These are phyloP conservation scores for Domatiomyces globalis DNA, from an alignment of 2,329 filamentous ascomycete genomes.

Conservation along the genomic window DNA sequence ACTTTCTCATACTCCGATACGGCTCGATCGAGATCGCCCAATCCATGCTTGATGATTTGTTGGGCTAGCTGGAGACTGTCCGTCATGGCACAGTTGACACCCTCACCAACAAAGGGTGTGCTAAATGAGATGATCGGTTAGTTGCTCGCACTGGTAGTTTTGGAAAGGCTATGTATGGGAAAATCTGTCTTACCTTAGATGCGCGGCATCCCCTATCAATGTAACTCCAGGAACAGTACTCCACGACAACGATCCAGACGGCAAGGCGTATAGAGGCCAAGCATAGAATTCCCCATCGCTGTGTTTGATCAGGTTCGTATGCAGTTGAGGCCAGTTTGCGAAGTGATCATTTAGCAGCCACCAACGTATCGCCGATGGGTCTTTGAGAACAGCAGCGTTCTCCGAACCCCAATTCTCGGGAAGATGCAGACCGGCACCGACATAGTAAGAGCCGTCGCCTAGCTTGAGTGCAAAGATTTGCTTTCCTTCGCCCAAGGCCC, in stretches of 20 bases:
- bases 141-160: background rate
- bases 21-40: conserved; percentile 10
- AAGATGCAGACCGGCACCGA: conserved; percentile 3
- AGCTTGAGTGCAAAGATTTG: conserved; percentile 15
- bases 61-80: conserved; percentile 15
- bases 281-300: conserved; percentile 15
- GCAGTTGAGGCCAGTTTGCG: conserved; percentile 9
- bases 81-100: conserved; percentile 19
- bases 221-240: conserved; percentile 13
- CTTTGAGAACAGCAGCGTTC: background rate
- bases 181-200: conserved; percentile 7
- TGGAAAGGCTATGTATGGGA: no score
- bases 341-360: conserved; percentile 4
- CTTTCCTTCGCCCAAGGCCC: conserved; percentile 9
- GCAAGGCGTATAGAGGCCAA: conserved; percentile 17
- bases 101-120: conserved; percentile 14
- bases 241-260: conserved; percentile 12
- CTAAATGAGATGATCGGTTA: conserved; percentile 6
- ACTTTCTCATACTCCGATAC: conserved; percentile 14
- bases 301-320: conserved; percentile 12
- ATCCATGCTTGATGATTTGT: conserved; percentile 2
- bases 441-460: conserved; percentile 13
- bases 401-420: conserved; percentile 3
- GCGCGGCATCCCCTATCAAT: conserved; percentile 20
- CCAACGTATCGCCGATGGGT: conserved; percentile 2